These are phyloP conservation scores for Thyridium curvatum DNA, from an alignment of 2,329 filamentous ascomycete species.

Conservation along the genomic window DNA sequence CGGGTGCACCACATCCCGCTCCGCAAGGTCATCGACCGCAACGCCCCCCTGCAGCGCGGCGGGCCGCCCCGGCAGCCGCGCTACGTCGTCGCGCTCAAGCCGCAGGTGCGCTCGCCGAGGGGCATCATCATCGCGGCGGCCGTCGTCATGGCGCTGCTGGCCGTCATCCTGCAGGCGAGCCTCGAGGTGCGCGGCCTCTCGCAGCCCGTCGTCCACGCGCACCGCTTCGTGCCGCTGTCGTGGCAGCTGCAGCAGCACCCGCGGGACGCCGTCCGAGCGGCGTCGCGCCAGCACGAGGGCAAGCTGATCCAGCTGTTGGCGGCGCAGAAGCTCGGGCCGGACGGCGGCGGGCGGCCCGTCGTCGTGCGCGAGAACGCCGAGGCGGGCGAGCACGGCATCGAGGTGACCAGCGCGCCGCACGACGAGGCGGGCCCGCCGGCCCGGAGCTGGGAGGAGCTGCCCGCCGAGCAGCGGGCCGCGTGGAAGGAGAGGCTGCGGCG, in stretches of 20 bases:
- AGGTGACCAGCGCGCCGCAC: constrained; percentile 36
- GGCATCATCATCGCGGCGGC: constrained; percentile 48
- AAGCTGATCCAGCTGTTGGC: background rate
- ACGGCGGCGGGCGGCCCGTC: constrained; percentile 6
- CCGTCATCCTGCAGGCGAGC: constrained; percentile 56
- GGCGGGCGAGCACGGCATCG: constrained; percentile 15
- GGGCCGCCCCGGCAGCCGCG: constrained; percentile 45
- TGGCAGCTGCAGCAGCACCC: constrained; percentile 19
- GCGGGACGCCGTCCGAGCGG: background rate
- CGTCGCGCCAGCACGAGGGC: background rate
- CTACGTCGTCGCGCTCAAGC: constrained; percentile 61
- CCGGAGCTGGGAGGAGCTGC: constrained; percentile 65
- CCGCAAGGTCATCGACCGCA: constrained; percentile 32
- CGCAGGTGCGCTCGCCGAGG: constrained; percentile 42
- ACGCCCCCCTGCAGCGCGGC: constrained; percentile 23
- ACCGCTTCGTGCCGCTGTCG: constrained; percentile 44
- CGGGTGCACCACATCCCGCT: constrained; percentile 76
- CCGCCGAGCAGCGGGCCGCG: constrained; percentile 50
- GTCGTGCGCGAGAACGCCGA: constrained; percentile 11
- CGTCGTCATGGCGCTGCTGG: constrained; percentile 52
- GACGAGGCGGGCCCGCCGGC: constrained; percentile 44
- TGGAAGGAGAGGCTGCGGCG: constrained; percentile 66
- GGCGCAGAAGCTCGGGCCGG: background rate
- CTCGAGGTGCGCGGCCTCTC: constrained; percentile 56
- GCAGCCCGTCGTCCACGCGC: constrained; percentile 49